These are phyloP conservation scores for Aspergillus sp. DNA, from an alignment of 2,329 filamentous ascomycete species.

Conservation along the genomic window DNA sequence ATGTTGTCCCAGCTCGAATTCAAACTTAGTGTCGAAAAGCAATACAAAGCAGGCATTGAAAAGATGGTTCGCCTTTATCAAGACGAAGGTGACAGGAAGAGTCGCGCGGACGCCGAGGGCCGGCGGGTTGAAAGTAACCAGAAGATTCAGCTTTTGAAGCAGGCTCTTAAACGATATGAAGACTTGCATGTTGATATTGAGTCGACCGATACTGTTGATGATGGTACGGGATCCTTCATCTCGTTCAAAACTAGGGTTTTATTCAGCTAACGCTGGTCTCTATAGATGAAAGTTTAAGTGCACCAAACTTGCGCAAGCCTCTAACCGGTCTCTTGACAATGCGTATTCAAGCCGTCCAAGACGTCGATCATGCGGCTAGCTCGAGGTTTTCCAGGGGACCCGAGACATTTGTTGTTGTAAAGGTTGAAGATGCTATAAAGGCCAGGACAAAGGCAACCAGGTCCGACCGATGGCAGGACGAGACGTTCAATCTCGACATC, in stretches of 20 bases:
- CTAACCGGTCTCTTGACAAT: conserved; percentile 86
- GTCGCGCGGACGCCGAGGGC: conserved; percentile 86
- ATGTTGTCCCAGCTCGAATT: conserved; percentile 99
- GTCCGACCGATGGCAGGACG: conserved; percentile 87
- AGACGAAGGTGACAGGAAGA: conserved; percentile 96
- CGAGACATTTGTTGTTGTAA: conserved; percentile 93
- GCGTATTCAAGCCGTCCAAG: conserved; percentile 82
- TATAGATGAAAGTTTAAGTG: conserved; percentile 91
- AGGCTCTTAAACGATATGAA: conserved; percentile 94
- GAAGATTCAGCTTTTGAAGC: conserved; percentile 93
- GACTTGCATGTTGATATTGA: conserved; percentile 96
- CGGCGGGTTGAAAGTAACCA: conserved; percentile 92
- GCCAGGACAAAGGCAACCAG: conserved; percentile 82
- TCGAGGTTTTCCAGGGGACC: conserved; percentile 85
- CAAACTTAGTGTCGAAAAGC: conserved; percentile 97
- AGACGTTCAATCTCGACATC: conserved; percentile 87
- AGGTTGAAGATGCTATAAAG: conserved; percentile 91
- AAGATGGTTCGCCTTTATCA: conserved; percentile 99
- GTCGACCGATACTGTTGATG: conserved; percentile 71
- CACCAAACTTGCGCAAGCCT: conserved; percentile 93
- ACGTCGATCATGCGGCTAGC: conserved; percentile 86
- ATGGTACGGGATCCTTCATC: conserved; percentile 61
- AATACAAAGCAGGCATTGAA: conserved; percentile 97
- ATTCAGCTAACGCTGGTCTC: conserved; percentile 24
- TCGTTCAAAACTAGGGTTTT: background rate